Conservation (phyloP, 2,329 filamentous ascomycete species). For the Basipetospora chlamydospora region DNA sequence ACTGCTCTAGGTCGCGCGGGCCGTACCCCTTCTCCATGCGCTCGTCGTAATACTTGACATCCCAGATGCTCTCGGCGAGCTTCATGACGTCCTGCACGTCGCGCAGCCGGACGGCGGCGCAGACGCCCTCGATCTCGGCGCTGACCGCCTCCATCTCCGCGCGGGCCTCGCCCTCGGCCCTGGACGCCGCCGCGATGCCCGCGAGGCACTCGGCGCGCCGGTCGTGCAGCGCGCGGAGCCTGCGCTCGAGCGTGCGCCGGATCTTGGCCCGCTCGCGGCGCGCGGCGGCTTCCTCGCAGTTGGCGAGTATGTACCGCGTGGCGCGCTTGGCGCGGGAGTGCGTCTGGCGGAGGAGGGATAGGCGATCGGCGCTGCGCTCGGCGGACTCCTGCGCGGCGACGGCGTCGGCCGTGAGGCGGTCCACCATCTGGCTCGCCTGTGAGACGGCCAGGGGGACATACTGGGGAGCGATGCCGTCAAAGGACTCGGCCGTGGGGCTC, state of each 20-base stretch:
- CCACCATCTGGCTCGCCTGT: background rate
- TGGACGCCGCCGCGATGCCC: background rate
- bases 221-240: slow-evolving; percentile 1
- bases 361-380: background rate
- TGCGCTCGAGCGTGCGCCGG: background rate
- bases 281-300: background rate
- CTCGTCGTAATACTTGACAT: no score
- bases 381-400: background rate
- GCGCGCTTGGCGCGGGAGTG: background rate
- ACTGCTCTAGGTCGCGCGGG: no score
- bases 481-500: background rate
- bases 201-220: background rate
- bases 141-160: background rate
- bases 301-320: background rate
- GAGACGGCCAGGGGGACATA: background rate
- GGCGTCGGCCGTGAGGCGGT: background rate
- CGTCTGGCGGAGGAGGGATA: background rate
- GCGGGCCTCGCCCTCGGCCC: no score
- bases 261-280: slow-evolving; percentile 1
- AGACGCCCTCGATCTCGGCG: background rate
- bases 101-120: background rate
- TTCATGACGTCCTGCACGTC: background rate
- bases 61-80: background rate
- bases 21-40: no score
- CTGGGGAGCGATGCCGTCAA: background rate